phyloP scores from a whole-genome alignment of 1,284 basidiomycete genomes.

The Marasmius tenuissimus region DNA sequence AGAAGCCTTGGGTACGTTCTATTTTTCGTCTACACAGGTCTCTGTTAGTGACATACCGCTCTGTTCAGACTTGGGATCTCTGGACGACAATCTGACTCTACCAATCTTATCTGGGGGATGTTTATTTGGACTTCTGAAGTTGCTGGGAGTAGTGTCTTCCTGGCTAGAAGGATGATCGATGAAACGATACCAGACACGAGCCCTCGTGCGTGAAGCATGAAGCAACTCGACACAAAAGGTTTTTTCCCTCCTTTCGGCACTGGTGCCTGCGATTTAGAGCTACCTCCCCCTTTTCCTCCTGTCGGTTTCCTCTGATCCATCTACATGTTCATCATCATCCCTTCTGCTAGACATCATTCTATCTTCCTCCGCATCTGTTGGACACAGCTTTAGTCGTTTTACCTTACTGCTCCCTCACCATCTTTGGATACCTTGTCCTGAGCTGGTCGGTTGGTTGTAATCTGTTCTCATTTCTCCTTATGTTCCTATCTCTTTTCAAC shows the following conservation, averaged over 20 bases:
- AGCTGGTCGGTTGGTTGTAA: not conserved
- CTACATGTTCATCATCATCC: not conserved
- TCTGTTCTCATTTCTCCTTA: not conserved
- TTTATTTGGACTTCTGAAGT: slow-evolving; percentile 70
- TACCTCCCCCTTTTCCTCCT: not conserved
- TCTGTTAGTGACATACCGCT: not conserved
- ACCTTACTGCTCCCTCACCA: not conserved
- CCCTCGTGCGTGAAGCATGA: not conserved
- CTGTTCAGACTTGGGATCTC: slow-evolving; percentile 74
- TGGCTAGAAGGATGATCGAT: slow-evolving; percentile 1
- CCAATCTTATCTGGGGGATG: slow-evolving; percentile 89
- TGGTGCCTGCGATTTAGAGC: not conserved
- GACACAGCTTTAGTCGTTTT: too few species aligned
- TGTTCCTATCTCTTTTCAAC: not conserved
- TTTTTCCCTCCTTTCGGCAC: not conserved
- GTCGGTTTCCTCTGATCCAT: not conserved
- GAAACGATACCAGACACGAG: not conserved
- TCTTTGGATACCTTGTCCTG: not conserved
- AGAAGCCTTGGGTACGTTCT: slow-evolving; percentile 72
- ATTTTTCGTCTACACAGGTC: slow-evolving; percentile 15
- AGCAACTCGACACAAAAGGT: not conserved
- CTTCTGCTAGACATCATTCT: too few species aligned
- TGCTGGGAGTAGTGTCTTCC: slow-evolving; percentile 22
- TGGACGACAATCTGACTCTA: slow-evolving; percentile 94
- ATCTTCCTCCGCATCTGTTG: too few species aligned